Conservation (phyloP, 2,329 filamentous ascomycete genomes). For the Colletotrichum salicis region DNA sequence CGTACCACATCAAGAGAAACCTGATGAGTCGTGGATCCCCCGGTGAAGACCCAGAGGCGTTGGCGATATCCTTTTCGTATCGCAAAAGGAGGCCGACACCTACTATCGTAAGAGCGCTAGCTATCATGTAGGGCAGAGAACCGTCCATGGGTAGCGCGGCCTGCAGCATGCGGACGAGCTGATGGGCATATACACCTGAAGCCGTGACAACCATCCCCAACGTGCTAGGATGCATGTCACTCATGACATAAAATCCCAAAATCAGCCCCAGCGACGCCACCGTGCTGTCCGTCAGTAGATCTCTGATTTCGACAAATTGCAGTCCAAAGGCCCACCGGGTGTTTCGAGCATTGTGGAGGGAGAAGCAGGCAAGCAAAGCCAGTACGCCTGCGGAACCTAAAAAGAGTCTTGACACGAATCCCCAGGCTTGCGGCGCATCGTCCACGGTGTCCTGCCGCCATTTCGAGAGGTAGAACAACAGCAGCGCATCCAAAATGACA, state of each 20-base stretch:
- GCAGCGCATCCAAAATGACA: slow-evolving; percentile 44
- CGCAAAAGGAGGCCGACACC: slow-evolving; percentile 35
- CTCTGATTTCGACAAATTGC: slow-evolving; percentile 40
- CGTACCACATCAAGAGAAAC: slow-evolving; percentile 28
- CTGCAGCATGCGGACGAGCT: slow-evolving; percentile 27
- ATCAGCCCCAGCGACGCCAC: slow-evolving; percentile 40
- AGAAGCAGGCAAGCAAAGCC: slow-evolving; percentile 42
- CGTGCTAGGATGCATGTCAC: slow-evolving; percentile 41
- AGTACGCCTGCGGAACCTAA: slow-evolving; percentile 40
- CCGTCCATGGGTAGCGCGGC: slow-evolving; percentile 4
- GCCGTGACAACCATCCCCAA: slow-evolving; percentile 42
- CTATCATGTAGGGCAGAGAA: slow-evolving; percentile 22
- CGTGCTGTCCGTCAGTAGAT: slow-evolving; percentile 45
- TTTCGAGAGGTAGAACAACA: slow-evolving; percentile 42
- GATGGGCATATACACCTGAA: slow-evolving; percentile 40
- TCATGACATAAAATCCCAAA: slow-evolving; percentile 42
- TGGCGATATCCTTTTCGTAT: slow-evolving; percentile 27
- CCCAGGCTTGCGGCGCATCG: slow-evolving; percentile 39
- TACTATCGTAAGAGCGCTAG: slow-evolving; percentile 13
- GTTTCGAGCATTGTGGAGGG: slow-evolving; percentile 42
- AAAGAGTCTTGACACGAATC: slow-evolving; percentile 37
- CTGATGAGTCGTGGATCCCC: slow-evolving; percentile 17
- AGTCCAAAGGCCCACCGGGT: slow-evolving; percentile 45
- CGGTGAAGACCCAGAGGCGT: not conserved
- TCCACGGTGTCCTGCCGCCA: slow-evolving; percentile 41